A percentile compares a stretch with the other conserved stretches of the same genome.
Evolutionary conservation across 208 protist species (phyloP).

Genomic region (Acanthamoeba culbertsoni): DNA sequence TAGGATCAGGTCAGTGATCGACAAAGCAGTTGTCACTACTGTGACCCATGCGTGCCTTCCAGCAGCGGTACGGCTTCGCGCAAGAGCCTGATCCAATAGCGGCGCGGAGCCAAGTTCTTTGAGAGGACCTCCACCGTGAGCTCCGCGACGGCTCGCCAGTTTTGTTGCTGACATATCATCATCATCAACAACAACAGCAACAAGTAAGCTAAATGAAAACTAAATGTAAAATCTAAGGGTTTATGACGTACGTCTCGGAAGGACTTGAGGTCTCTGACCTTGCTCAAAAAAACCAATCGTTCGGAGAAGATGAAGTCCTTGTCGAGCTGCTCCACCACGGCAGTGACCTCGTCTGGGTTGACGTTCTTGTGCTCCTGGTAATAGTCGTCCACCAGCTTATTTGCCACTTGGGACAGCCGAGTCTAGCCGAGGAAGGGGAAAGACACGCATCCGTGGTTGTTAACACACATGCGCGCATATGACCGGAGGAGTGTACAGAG

Average conservation of each 20-base stretch:
- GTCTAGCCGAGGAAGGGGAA: background rate
- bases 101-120: slow-evolving; percentile 15
- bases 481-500: background rate
- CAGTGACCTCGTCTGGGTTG: slow-evolving; percentile 39
- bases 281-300: slow-evolving; percentile 38
- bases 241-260: slow-evolving; percentile 3
- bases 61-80: slow-evolving; percentile 46
- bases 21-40: no score
- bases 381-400: slow-evolving; percentile 58
- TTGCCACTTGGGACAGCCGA: slow-evolving; percentile 54
- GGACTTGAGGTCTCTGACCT: slow-evolving; percentile 15
- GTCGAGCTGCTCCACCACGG: slow-evolving; percentile 48
- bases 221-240: no score
- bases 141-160: slow-evolving; percentile 1
- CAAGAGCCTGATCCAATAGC: slow-evolving; percentile 56
- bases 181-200: no score
- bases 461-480: background rate
- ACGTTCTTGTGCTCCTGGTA: slow-evolving; percentile 34
- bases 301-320: slow-evolving; percentile 56
- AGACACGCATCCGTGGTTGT: background rate
- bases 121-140: slow-evolving; percentile 29
- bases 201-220: no score
- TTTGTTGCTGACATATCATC: background rate
- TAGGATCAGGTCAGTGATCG: background rate
- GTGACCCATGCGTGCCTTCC: slow-evolving; percentile 20